phyloP scores from a whole-genome alignment of 345 rosid species.

The Corchorus olitorius region DNA sequence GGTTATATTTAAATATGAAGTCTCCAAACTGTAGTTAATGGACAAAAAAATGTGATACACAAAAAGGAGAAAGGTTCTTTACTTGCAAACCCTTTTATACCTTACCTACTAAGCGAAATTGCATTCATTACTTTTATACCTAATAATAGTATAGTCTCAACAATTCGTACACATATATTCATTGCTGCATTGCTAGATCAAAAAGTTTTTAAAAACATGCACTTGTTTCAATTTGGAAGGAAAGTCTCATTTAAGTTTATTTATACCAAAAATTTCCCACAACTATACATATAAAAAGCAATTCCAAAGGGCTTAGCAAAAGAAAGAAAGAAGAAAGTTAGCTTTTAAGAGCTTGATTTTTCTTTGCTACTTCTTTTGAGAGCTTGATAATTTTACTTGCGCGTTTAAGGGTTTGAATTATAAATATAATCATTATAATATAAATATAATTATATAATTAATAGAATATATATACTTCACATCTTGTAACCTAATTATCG shows the following conservation, averaged over 20 bases:
- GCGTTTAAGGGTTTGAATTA: too few relatives aligned
- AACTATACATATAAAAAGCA: too few relatives aligned
- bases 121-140: constrained; percentile 3
- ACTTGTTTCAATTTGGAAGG: neutral
- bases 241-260: neutral
- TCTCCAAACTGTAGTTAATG: neutral
- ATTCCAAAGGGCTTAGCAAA: too few relatives aligned
- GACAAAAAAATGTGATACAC: neutral
- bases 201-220: too few relatives aligned
- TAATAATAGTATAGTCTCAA: neutral
- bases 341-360: too few relatives aligned
- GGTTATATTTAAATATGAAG: neutral
- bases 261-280: neutral
- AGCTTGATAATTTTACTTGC: too few relatives aligned
- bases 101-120: neutral
- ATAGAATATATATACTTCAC: too few relatives aligned
- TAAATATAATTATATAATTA: too few relatives aligned
- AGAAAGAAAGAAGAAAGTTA: too few relatives aligned
- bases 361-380: too few relatives aligned
- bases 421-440: too few relatives aligned
- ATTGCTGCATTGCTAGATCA: neutral
- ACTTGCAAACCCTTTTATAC: constrained; percentile 1
- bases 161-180: neutral
- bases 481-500: too few relatives aligned
- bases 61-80: neutral